These are phyloP conservation scores for Galeopsis tetrahit DNA, from an alignment of 257 asterid species.

Conservation along the genomic window DNA sequence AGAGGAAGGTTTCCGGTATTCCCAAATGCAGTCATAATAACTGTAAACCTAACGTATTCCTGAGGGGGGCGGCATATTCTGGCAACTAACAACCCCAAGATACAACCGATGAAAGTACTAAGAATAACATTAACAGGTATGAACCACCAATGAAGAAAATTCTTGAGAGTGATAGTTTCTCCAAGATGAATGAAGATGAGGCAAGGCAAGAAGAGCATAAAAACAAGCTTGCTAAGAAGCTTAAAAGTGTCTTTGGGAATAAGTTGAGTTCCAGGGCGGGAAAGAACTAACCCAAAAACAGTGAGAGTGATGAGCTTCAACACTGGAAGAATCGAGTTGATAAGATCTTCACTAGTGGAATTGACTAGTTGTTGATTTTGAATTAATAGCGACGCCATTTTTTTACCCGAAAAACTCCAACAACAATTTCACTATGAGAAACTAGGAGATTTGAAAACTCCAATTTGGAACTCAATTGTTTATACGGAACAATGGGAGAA, in stretches of 20 bases:
- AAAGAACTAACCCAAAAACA: constrained; percentile 73
- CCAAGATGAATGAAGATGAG: constrained; percentile 85
- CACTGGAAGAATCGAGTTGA: constrained; percentile 67
- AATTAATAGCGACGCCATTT: constrained; percentile 43
- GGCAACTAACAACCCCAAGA: constrained; percentile 75
- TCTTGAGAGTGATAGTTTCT: constrained; percentile 70
- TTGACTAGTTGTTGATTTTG: constrained; percentile 20
- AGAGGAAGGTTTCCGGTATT: constrained; percentile 94
- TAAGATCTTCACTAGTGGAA: constrained; percentile 54
- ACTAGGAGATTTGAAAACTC: constrained; percentile 14
- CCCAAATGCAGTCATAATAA: constrained; percentile 90
- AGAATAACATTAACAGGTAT: constrained; percentile 86
- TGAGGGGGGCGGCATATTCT: constrained; percentile 78
- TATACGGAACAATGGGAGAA: constrained; percentile 8
- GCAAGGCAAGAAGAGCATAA: constrained; percentile 86
- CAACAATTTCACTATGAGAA: constrained; percentile 11
- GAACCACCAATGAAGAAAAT: constrained; percentile 85
- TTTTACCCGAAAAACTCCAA: constrained; percentile 8
- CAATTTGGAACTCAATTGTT: constrained; percentile 15
- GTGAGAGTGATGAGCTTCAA: constrained; percentile 78
- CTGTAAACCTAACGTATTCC: constrained; percentile 72
- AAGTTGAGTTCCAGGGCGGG: constrained; percentile 72
- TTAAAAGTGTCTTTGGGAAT: constrained; percentile 87
- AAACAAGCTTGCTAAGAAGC: constrained; percentile 92
- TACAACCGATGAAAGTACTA: constrained; percentile 79